A percentile compares a stretch with the other conserved stretches of the same genome.
These are phyloP conservation scores for Kwoniella dejecticola DNA, from an alignment of 768 basidiomycete genomes.

Conservation along the genomic window DNA sequence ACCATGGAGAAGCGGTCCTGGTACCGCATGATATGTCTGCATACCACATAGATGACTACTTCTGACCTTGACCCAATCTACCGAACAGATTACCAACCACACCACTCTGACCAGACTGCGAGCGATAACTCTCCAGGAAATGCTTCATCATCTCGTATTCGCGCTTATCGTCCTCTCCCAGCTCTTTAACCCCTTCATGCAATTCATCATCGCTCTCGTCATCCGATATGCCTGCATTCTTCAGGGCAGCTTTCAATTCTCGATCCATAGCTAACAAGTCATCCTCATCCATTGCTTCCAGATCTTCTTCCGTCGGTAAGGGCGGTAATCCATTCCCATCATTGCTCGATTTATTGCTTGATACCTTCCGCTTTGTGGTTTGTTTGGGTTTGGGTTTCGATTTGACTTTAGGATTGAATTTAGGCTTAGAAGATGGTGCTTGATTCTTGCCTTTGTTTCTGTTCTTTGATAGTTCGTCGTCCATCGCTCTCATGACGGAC, in stretches of 20 bases:
- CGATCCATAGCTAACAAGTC: slow-evolving; percentile 75
- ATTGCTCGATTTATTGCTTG: slow-evolving; percentile 57
- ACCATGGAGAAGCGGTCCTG: too few species aligned
- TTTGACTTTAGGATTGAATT: slow-evolving; percentile 23
- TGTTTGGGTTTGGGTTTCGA: slow-evolving; percentile 19
- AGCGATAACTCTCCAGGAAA: slow-evolving; percentile 93
- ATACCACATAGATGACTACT: too few species aligned
- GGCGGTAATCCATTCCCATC: too few species aligned
- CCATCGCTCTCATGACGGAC: slow-evolving; percentile 94
- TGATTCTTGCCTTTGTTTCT: slow-evolving; percentile 50
- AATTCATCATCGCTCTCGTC: slow-evolving; percentile 58
- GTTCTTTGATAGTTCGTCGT: slow-evolving; percentile 80
- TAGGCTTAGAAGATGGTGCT: slow-evolving; percentile 30
- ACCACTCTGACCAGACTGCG: slow-evolving; percentile 83
- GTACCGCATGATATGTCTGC: too few species aligned
- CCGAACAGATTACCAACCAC: slow-evolving; percentile 90
- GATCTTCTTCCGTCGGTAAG: slow-evolving; percentile 57
- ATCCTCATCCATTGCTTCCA: slow-evolving; percentile 69
- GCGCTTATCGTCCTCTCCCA: slow-evolving; percentile 48
- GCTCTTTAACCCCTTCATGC: slow-evolving; percentile 42
- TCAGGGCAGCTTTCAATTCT: slow-evolving; percentile 65
- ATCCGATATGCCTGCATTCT: slow-evolving; percentile 63
- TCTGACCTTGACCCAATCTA: slow-evolving; percentile 65
- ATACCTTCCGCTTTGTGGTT: slow-evolving; percentile 37
- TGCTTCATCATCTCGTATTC: slow-evolving; percentile 96